phyloP scores from a whole-genome alignment of 2,329 filamentous ascomycete genomes.

The Hymenoscyphus albidus region DNA sequence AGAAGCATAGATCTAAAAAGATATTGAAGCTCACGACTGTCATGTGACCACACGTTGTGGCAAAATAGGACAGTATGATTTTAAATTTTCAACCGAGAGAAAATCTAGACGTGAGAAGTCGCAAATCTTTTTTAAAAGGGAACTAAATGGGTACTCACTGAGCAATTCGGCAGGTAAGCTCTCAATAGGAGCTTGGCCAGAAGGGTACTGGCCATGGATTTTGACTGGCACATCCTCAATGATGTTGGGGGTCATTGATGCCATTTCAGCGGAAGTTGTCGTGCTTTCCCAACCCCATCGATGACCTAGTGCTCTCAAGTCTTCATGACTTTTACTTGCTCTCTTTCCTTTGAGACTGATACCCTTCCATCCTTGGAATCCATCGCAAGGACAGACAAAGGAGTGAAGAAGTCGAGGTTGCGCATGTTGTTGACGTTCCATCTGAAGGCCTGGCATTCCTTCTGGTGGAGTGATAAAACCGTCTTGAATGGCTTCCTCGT shows the following conservation, averaged over 20 bases:
- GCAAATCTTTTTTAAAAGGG: constrained; percentile 2
- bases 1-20: neutral
- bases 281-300: constrained; percentile 46
- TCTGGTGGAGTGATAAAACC: constrained; percentile 33
- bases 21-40: constrained; percentile 4
- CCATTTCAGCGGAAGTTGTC: neutral
- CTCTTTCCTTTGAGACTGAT: constrained; percentile 53
- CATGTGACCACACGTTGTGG: constrained; percentile 7
- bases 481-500: constrained; percentile 48
- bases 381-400: constrained; percentile 54
- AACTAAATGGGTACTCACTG: constrained; percentile 47
- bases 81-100: constrained; percentile 4
- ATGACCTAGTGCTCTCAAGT: constrained; percentile 53
- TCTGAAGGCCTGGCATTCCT: constrained; percentile 22
- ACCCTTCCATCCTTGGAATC: constrained; percentile 60
- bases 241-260: neutral
- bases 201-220: constrained; percentile 31
- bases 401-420: constrained; percentile 55
- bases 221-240: constrained; percentile 3
- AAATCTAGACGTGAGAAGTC: constrained; percentile 10
- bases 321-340: constrained; percentile 59
- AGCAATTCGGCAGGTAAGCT: constrained; percentile 66
- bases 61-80: neutral
- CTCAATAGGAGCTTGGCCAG: constrained; percentile 59
- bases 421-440: constrained; percentile 31